Evolutionary conservation across 176 grass and related monocot genomes (phyloP).

Genomic region (Aegilops longissima): DNA sequence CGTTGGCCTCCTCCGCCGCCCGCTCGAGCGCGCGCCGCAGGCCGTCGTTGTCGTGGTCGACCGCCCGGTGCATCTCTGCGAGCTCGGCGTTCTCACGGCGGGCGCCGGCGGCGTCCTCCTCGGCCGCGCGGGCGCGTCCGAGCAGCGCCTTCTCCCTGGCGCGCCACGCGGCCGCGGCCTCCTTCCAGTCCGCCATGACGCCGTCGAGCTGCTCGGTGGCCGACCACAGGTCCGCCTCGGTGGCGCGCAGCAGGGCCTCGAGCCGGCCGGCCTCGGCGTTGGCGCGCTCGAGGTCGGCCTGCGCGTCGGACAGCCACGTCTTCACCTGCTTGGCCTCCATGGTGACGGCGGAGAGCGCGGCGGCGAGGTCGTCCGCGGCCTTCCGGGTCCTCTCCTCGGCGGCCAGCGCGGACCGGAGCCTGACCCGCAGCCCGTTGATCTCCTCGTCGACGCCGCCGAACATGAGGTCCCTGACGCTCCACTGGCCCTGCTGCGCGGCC

Average conservation of each 20-base stretch:
- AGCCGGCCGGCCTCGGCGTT: constrained; percentile 40
- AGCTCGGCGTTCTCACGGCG: constrained; percentile 41
- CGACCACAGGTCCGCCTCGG: constrained; percentile 44
- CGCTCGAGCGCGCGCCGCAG: constrained; percentile 64
- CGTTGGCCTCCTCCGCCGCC: constrained; percentile 48
- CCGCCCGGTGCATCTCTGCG: constrained; percentile 33
- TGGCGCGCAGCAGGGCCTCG: background rate
- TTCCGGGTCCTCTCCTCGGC: constrained; percentile 66
- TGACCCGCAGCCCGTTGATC: constrained; percentile 36
- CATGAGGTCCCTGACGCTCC: constrained; percentile 58
- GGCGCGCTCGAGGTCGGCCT: constrained; percentile 50
- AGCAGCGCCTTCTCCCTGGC: constrained; percentile 73
- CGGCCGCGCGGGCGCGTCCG: constrained; percentile 56
- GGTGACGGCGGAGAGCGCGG: constrained; percentile 70
- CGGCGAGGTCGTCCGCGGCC: constrained; percentile 55
- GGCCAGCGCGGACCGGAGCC: constrained; percentile 30
- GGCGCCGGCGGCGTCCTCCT: constrained; percentile 42
- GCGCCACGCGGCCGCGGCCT: constrained; percentile 50
- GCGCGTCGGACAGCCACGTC: constrained; percentile 42
- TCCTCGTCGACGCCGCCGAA: constrained; percentile 67
- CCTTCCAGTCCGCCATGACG: constrained; percentile 49
- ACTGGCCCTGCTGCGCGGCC: background rate
- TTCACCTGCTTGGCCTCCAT: constrained; percentile 71
- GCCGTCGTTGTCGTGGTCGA: constrained; percentile 54
- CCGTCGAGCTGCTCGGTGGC: constrained; percentile 42